Evolutionary conservation across 1,139 yeast species (phyloP).

Genomic region (Saccharomyces pastorianus): DNA sequence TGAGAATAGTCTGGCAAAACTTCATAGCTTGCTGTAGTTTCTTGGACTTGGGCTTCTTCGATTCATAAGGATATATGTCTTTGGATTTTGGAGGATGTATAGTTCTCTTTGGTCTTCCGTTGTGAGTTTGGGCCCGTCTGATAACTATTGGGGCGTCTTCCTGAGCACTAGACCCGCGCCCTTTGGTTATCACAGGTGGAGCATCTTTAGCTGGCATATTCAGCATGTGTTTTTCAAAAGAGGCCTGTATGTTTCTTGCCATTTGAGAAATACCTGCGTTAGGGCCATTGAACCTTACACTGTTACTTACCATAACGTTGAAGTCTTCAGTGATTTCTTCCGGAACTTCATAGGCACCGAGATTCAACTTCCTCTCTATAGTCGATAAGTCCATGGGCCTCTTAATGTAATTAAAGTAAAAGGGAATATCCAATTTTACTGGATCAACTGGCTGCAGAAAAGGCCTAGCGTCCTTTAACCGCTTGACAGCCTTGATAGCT

Average conservation of each 20-base stretch:
- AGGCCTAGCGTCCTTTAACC: slow-evolving; percentile 89
- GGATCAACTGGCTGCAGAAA: slow-evolving; percentile 86
- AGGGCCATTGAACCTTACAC: slow-evolving; percentile 77
- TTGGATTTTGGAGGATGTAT: slow-evolving; percentile 95
- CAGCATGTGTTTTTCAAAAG: slow-evolving; percentile 87
- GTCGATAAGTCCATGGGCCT: slow-evolving; percentile 94
- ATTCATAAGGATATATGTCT: slow-evolving; percentile 76
- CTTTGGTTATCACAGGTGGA: slow-evolving; percentile 31
- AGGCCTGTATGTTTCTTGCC: slow-evolving; percentile 84
- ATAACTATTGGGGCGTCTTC: slow-evolving; percentile 32
- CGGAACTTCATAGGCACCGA: slow-evolving; percentile 63
- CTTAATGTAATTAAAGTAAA: slow-evolving; percentile 72
- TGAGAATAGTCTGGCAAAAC: slow-evolving; percentile 73
- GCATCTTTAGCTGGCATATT: slow-evolving; percentile 80
- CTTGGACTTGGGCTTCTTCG: slow-evolving; percentile 73
- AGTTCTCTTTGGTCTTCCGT: slow-evolving; percentile 81
- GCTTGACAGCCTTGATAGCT: slow-evolving; percentile 69
- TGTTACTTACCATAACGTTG: slow-evolving; percentile 75
- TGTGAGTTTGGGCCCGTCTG: slow-evolving; percentile 55
- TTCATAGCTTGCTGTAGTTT: slow-evolving; percentile 84
- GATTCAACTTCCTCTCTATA: slow-evolving; percentile 69
- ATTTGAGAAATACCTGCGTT: slow-evolving; percentile 77
- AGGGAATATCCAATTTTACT: slow-evolving; percentile 80
- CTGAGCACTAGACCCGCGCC: slow-evolving; percentile 10
- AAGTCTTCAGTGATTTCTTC: slow-evolving; percentile 70